These are phyloP conservation scores for Dothideomycetidae sp. DNA, from an alignment of 2,329 filamentous ascomycete species.

Conservation along the genomic window DNA sequence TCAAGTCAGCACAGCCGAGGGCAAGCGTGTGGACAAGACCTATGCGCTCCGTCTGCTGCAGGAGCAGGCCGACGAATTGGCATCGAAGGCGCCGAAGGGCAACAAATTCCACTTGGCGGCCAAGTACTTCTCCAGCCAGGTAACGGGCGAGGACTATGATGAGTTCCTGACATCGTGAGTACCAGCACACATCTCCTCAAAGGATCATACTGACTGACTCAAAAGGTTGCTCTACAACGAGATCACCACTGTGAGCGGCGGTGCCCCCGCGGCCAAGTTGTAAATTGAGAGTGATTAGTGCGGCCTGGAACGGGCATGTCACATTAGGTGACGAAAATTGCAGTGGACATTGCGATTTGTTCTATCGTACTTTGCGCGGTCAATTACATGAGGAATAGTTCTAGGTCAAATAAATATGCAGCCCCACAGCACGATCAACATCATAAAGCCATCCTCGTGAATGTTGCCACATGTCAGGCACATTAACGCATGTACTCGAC, in stretches of 20 bases:
- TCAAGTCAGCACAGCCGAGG: conserved; percentile 62
- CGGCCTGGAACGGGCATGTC: too few relatives aligned
- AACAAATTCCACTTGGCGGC: conserved; percentile 87
- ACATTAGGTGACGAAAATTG: too few relatives aligned
- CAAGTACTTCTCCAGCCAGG: conserved; percentile 83
- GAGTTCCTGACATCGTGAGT: conserved; percentile 82
- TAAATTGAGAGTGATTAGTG: conserved; percentile 15
- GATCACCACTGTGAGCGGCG: conserved; percentile 59
- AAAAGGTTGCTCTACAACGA: conserved; percentile 70
- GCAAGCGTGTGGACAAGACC: conserved; percentile 83
- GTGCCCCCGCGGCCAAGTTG: conserved; percentile 40
- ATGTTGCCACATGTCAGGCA: too few relatives aligned
- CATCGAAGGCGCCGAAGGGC: conserved; percentile 61
- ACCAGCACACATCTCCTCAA: conserved; percentile 10
- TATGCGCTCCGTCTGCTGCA: conserved; percentile 77
- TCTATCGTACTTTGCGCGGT: too few relatives aligned
- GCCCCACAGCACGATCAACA: too few relatives aligned
- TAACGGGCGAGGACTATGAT: conserved; percentile 93
- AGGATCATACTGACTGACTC: conserved; percentile 14
- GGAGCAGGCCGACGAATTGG: conserved; percentile 67
- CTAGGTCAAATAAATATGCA: too few relatives aligned
- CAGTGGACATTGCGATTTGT: too few relatives aligned
- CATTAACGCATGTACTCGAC: too few relatives aligned
- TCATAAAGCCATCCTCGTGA: too few relatives aligned
- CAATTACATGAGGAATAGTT: too few relatives aligned